Evolutionary conservation across 2,329 filamentous ascomycete species (phyloP).

Genomic region (Penicillium paneum): DNA sequence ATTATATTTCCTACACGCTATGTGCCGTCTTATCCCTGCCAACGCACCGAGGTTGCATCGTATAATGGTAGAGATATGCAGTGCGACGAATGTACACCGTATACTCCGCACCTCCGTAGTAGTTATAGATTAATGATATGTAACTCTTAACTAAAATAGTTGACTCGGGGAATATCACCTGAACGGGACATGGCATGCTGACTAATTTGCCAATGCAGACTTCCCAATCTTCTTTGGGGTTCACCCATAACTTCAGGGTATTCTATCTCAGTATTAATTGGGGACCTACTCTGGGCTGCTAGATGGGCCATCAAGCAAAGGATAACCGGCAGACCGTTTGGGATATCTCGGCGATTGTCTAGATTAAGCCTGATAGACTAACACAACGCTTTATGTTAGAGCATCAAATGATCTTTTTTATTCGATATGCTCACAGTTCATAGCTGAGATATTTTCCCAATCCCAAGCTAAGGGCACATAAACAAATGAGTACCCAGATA

Average conservation of each 20-base stretch:
- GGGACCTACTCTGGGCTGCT: too few species aligned
- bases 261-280: neutral
- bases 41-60: neutral
- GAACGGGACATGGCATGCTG: too few species aligned
- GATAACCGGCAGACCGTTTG: neutral
- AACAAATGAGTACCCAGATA: conserved; percentile 9
- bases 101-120: too few species aligned
- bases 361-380: neutral
- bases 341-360: neutral
- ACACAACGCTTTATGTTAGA: conserved; percentile 11
- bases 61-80: too few species aligned
- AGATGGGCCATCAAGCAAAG: neutral
- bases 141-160: too few species aligned
- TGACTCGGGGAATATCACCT: too few species aligned
- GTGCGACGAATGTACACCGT: too few species aligned
- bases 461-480: conserved; percentile 1
- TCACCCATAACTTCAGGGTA: too few species aligned
- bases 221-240: too few species aligned
- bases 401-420: neutral
- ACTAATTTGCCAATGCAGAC: too few species aligned
- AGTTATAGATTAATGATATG: too few species aligned
- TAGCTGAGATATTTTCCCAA: neutral
- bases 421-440: neutral
- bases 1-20: neutral
- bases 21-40: neutral